Percentiles rank a stretch among this genome's conserved stretches.
These are phyloP conservation scores for Pulveroboletus sp. DNA, from an alignment of 1,284 basidiomycete species.

Conservation along the genomic window DNA sequence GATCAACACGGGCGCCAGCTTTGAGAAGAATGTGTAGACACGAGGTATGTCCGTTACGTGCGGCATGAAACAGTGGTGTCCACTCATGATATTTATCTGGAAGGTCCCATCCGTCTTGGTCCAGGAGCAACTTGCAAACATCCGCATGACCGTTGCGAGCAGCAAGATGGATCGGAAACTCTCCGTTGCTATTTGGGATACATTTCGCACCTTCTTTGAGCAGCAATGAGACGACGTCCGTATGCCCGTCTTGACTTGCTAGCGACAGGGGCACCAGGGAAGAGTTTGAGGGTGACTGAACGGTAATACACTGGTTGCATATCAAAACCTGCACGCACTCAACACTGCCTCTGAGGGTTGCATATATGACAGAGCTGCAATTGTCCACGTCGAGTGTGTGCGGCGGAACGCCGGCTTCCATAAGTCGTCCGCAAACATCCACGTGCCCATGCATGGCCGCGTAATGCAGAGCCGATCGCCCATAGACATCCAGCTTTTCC, in stretches of 20 bases:
- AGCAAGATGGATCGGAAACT: slow-evolving; percentile 96
- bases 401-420: slow-evolving; percentile 66
- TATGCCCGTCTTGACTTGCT: slow-evolving; percentile 87
- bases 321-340: slow-evolving; percentile 80
- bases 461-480: slow-evolving; percentile 92
- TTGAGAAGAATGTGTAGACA: slow-evolving; percentile 80
- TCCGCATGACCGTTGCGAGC: slow-evolving; percentile 91
- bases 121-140: slow-evolving; percentile 78
- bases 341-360: slow-evolving; percentile 83
- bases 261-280: slow-evolving; percentile 89
- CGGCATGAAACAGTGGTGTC: slow-evolving; percentile 97
- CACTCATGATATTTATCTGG: slow-evolving; percentile 97
- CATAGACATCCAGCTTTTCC: slow-evolving; percentile 81
- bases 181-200: slow-evolving; percentile 88
- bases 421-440: slow-evolving; percentile 71
- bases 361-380: slow-evolving; percentile 91
- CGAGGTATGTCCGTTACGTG: slow-evolving; percentile 78
- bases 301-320: slow-evolving; percentile 55
- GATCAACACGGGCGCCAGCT: slow-evolving; percentile 73
- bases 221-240: slow-evolving; percentile 69
- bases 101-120: slow-evolving; percentile 78
- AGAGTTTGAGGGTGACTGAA: slow-evolving; percentile 40
- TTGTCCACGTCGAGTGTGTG: slow-evolving; percentile 88
- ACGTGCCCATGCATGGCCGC: slow-evolving; percentile 92
- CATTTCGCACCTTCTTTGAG: slow-evolving; percentile 78